Evolutionary conservation across 148 eudicot genomes (phyloP), one percentile per base, ranked within the genome.

Genomic region (Persicaria tinctoria): DNA sequence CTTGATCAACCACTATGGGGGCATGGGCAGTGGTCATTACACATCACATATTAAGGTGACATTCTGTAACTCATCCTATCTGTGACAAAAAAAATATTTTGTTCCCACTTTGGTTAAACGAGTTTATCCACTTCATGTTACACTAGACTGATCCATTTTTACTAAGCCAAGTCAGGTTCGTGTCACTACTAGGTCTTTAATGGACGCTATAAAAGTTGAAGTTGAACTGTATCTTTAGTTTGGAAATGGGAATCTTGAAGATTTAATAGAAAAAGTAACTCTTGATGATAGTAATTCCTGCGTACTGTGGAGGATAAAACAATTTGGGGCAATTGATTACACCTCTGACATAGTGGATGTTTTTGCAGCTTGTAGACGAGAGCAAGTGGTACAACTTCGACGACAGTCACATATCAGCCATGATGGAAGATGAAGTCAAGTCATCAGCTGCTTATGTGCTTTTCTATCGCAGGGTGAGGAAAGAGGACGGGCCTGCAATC

Each of bases 1-100:
- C 68, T 80, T 92, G 76, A 92, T 85, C 72, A 95, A 95, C 83
- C 99, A 95, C 83, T 92, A 90, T 73, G 97, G 99, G 45, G 80
- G 90, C 84, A 95, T 95, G 97, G 96, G 96, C 76, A 87, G 99
- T 81, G 99, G 99, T 70, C 99, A 95, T 79, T 95, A 95, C 79
- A 95, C 99, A 64, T 90, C 99, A 69, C 83, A 92, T 81, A 89
- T 95, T 80, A 95, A 95, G 97, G 99, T 90, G 76, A 80, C 87
- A 74, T n/a, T 73, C n/a, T 13, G 32, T 13, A 66, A 66, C 70
- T 47, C 46, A 38, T 66, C 70, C 70, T 1, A 11, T 64, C 47
- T 10, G 45, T 3, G 68, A 20, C 9, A 4, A 62, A 57, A 7
- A 18, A 0, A 1, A 18, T 57, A 17, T 7, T 18, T 62, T 62